Conservation (phyloP, 495 filamentous ascomycete genomes). For the Aspergillus incahuasiensis region DNA sequence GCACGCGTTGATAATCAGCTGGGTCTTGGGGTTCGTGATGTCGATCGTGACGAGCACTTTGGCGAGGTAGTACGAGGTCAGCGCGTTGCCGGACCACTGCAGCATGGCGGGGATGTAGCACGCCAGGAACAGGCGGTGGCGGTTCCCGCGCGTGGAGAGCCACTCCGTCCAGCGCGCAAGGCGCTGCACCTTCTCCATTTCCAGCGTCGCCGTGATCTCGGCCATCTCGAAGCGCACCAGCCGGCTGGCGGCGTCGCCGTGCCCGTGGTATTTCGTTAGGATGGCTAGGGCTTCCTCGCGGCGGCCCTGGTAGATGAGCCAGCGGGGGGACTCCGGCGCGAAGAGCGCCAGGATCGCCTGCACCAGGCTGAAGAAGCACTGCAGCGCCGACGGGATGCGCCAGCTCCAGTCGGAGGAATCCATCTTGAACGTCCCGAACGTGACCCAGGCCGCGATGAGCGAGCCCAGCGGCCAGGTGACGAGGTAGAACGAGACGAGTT, state of each 20-base stretch:
- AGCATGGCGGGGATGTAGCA: slow-evolving; percentile 10
- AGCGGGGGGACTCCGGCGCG: slow-evolving; percentile 47
- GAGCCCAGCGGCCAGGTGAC: slow-evolving; percentile 20
- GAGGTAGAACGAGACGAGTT: slow-evolving; percentile 54
- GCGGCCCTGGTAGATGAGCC: slow-evolving; percentile 16
- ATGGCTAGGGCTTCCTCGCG: not conserved
- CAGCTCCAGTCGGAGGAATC: slow-evolving; percentile 31
- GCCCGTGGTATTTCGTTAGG: slow-evolving; percentile 3
- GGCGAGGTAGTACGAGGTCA: slow-evolving; percentile 9
- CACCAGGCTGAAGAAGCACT: slow-evolving; percentile 46
- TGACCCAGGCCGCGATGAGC: slow-evolving; percentile 3
- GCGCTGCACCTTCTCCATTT: slow-evolving; percentile 7
- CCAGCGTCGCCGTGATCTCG: slow-evolving; percentile 7
- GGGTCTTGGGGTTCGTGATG: slow-evolving; percentile 4
- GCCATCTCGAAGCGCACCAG: slow-evolving; percentile 11
- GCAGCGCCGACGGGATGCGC: slow-evolving; percentile 46
- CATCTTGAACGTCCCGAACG: slow-evolving; percentile 11
- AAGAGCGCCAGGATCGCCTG: slow-evolving; percentile 37
- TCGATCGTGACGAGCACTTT: slow-evolving; percentile 7
- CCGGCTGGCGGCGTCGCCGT: not conserved
- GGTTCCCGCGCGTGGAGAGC: not conserved
- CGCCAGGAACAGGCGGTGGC: slow-evolving; percentile 5
- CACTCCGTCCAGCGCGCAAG: slow-evolving; percentile 1
- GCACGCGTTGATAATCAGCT: slow-evolving; percentile 11
- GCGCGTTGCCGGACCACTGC: slow-evolving; percentile 7